phyloP scores from a whole-genome alignment of 1,139 yeast genomes.

The Protomyces inundatus region DNA sequence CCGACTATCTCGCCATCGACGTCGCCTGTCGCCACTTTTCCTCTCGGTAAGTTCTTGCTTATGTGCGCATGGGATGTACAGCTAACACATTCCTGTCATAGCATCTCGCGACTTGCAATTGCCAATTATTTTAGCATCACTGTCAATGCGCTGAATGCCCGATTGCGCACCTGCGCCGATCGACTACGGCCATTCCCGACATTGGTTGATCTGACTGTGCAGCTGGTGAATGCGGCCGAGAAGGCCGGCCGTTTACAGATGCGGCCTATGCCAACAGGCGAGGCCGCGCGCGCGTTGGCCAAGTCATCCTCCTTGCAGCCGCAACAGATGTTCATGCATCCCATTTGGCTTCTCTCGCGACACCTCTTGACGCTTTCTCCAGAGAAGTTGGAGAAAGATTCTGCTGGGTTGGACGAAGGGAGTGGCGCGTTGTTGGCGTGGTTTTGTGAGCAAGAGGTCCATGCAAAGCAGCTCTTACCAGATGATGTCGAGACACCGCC shows the following conservation, averaged over 20 bases:
- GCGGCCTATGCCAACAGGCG: not conserved
- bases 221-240: not conserved
- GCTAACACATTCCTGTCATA: not conserved
- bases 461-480: not conserved
- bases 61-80: not conserved
- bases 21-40: constrained; percentile 20
- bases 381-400: not conserved
- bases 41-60: not conserved
- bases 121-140: constrained; percentile 20
- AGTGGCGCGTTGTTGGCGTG: not conserved
- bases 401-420: not conserved
- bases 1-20: constrained; percentile 23
- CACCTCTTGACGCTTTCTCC: not conserved
- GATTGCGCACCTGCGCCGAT: constrained; percentile 18
- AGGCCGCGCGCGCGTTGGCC: not conserved
- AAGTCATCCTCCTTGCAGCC: not conserved
- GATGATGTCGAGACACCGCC: not conserved
- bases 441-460: not conserved
- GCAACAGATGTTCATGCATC: not conserved
- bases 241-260: not conserved
- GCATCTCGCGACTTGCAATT: constrained; percentile 10
- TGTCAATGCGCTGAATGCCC: constrained; percentile 10
- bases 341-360: not conserved
- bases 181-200: constrained; percentile 9
- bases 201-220: not conserved